A percentile compares a stretch with the other conserved stretches of the same genome.
Conservation (phyloP, 768 basidiomycete species). For the Pleurotus citrinopileatus region DNA sequence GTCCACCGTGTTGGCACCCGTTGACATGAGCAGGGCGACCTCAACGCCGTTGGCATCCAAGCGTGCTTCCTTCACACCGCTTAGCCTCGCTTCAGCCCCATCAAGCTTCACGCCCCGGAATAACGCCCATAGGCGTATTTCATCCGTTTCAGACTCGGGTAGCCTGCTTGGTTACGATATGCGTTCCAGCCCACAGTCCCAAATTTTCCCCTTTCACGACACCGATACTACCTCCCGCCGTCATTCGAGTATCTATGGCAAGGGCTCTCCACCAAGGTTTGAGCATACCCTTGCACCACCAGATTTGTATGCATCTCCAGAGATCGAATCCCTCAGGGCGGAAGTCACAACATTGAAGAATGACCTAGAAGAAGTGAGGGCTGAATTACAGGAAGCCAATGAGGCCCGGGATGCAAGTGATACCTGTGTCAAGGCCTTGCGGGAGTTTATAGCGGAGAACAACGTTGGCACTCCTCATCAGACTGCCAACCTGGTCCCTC, state of each 20-base stretch:
- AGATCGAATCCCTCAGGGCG: slow-evolving; percentile 56
- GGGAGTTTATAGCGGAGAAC: slow-evolving; percentile 79
- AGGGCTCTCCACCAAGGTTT: slow-evolving; percentile 40
- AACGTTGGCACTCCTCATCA: slow-evolving; percentile 44
- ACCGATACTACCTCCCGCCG: slow-evolving; percentile 30
- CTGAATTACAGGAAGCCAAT: slow-evolving; percentile 70
- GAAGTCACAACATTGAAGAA: slow-evolving; percentile 56
- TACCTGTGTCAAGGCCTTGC: slow-evolving; percentile 74
- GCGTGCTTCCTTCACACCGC: slow-evolving; percentile 72
- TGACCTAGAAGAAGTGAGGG: slow-evolving; percentile 60
- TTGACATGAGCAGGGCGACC: slow-evolving; percentile 49
- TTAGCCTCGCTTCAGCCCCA: slow-evolving; percentile 49
- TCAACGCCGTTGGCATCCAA: slow-evolving; percentile 32
- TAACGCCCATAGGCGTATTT: slow-evolving; percentile 64
- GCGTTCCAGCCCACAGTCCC: slow-evolving; percentile 31
- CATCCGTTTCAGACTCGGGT: slow-evolving; percentile 68
- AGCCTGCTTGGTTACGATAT: slow-evolving; percentile 27
- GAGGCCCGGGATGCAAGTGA: slow-evolving; percentile 90
- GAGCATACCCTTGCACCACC: slow-evolving; percentile 27
- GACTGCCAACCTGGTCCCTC: slow-evolving; percentile 31
- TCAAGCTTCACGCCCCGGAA: slow-evolving; percentile 35
- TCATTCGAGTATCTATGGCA: slow-evolving; percentile 53
- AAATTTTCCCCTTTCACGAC: slow-evolving; percentile 33
- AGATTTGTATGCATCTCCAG: slow-evolving; percentile 24
- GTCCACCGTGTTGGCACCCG: slow-evolving; percentile 43